A percentile compares a stretch with the other conserved stretches of the same genome.
Conservation (phyloP, 2,329 filamentous ascomycete genomes). For the Dothistroma pini region DNA sequence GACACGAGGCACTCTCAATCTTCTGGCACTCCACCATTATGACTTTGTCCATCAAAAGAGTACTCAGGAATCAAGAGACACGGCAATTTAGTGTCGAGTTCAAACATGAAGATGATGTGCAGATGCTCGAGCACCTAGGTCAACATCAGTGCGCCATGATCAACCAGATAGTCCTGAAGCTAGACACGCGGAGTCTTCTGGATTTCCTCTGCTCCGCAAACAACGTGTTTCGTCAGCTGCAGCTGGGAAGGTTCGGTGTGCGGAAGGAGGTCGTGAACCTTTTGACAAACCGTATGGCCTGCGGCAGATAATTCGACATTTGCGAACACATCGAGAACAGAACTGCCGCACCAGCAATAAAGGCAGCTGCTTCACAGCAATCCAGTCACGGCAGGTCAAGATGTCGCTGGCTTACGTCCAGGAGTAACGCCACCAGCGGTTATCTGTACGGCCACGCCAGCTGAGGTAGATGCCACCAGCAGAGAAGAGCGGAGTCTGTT, state of each 20-base stretch:
- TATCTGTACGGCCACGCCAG: too few species aligned
- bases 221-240: background rate
- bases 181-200: too few species aligned
- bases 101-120: background rate
- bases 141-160: background rate
- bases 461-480: background rate
- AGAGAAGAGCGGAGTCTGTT: background rate
- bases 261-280: background rate
- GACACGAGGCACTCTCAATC: background rate
- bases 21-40: too few species aligned
- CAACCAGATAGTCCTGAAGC: too few species aligned
- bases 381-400: too few species aligned
- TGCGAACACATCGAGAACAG: background rate
- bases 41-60: too few species aligned
- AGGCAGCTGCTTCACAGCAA: too few species aligned
- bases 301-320: too few species aligned
- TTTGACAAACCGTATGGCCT: background rate
- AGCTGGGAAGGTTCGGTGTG: background rate
- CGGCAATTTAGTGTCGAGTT: background rate
- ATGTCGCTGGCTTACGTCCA: too few species aligned
- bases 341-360: background rate
- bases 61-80: too few species aligned
- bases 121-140: background rate
- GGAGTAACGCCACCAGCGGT: too few species aligned
- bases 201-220: background rate